A percentile compares a stretch with the other conserved stretches of the same genome.
phyloP scores from a whole-genome alignment of 169 alveolate genomes.

The Cryptosporidium ubiquitum region DNA sequence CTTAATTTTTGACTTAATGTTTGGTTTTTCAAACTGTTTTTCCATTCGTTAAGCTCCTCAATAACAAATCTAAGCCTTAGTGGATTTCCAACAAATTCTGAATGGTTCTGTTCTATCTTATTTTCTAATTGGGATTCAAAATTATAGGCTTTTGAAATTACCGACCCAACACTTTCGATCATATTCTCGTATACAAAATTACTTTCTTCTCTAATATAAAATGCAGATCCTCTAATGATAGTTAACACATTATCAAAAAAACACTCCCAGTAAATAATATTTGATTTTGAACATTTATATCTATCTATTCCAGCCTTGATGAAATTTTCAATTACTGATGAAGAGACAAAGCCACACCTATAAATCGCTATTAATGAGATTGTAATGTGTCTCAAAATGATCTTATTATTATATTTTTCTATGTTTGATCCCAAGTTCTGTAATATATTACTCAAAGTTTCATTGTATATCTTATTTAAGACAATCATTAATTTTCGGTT shows the following conservation, averaged over 20 bases:
- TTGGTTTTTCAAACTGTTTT: neutral
- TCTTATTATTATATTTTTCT: constrained; percentile 23
- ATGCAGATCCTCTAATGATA: constrained; percentile 34
- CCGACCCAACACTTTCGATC: neutral
- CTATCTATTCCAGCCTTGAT: constrained; percentile 1
- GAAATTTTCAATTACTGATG: constrained; percentile 1
- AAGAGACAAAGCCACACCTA: constrained; percentile 56
- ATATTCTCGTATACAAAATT: constrained; percentile 10
- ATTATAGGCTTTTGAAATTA: neutral
- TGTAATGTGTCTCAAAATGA: constrained; percentile 26
- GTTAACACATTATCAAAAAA: constrained; percentile 54
- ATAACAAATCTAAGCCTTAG: constrained; percentile 20
- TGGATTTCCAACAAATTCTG: neutral
- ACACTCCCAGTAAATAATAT: constrained; percentile 49
- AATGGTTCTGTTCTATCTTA: neutral
- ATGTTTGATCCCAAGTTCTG: neutral
- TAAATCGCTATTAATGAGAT: constrained; percentile 14
- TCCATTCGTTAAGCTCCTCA: constrained; percentile 60
- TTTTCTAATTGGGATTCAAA: neutral
- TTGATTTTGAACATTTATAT: constrained; percentile 2
- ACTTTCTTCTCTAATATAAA: constrained; percentile 11
- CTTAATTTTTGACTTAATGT: neutral
- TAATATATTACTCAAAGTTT: neutral
- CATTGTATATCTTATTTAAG: constrained; percentile 29
- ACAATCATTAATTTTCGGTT: neutral